A percentile compares a stretch with the other conserved stretches of the same genome.
phyloP scores from a whole-genome alignment of 495 filamentous ascomycete species.

The Penicillium egyptiacum region DNA sequence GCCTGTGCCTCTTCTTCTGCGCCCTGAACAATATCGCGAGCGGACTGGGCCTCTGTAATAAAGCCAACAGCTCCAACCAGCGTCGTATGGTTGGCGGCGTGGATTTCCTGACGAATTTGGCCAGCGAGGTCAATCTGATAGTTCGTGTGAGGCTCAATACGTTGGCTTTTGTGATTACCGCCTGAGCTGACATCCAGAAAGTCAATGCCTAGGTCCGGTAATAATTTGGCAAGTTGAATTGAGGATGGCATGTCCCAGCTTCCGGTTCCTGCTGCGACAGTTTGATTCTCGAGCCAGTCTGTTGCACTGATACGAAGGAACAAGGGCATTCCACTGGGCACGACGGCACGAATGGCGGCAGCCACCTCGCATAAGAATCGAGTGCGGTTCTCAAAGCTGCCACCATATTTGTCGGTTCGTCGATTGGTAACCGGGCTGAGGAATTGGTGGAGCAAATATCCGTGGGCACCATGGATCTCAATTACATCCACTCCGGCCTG shows the following conservation, averaged over 20 bases:
- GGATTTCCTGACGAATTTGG: conserved; percentile 56
- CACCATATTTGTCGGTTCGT: conserved; percentile 64
- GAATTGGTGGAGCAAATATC: conserved; percentile 73
- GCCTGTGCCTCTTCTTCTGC: conserved; percentile 47
- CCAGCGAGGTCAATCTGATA: conserved; percentile 68
- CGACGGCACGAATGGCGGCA: conserved; percentile 52
- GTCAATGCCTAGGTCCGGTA: conserved; percentile 68
- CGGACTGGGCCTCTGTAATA: conserved; percentile 63
- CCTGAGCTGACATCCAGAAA: conserved; percentile 73
- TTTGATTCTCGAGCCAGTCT: conserved; percentile 67
- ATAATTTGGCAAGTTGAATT: conserved; percentile 59
- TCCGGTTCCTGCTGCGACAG: conserved; percentile 43
- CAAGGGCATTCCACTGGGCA: conserved; percentile 62
- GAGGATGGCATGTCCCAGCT: conserved; percentile 67
- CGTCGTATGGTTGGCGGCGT: conserved; percentile 50
- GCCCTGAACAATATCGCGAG: conserved; percentile 57
- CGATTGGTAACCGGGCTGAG: conserved; percentile 58
- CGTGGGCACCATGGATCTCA: conserved; percentile 61
- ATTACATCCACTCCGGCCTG: conserved; percentile 67
- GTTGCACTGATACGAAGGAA: conserved; percentile 69
- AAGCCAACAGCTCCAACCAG: conserved; percentile 75
- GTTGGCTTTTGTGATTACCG: conserved; percentile 62
- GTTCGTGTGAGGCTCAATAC: conserved; percentile 52
- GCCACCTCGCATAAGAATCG: conserved; percentile 56
- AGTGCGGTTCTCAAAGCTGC: conserved; percentile 55